Conservation (phyloP, 371 early-diverging fungal genomes). For the Fennellomyces sp. region DNA sequence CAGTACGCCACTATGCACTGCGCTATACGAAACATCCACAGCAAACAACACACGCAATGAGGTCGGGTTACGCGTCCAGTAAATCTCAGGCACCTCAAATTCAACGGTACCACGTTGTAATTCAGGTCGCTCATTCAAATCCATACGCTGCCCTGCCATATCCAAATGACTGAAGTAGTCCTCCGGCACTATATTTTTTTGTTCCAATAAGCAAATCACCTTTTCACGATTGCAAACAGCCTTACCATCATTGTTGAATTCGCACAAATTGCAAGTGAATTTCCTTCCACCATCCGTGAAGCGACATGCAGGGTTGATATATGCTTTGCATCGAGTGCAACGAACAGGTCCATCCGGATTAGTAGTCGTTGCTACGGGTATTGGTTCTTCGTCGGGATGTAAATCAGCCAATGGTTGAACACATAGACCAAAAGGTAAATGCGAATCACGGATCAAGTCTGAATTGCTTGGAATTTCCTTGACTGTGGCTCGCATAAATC, state of each 20-base stretch:
- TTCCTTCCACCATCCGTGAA: constrained; percentile 90
- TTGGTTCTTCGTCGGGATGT: constrained; percentile 68
- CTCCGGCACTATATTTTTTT: constrained; percentile 77
- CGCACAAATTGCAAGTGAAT: constrained; percentile 93
- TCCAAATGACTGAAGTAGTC: constrained; percentile 94
- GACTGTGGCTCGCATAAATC: constrained; percentile 88
- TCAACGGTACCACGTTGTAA: constrained; percentile 88
- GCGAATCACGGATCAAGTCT: constrained; percentile 74
- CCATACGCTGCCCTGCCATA: constrained; percentile 87
- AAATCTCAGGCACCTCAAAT: constrained; percentile 84
- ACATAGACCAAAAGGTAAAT: constrained; percentile 85
- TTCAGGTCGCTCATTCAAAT: constrained; percentile 88
- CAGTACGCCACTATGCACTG: constrained; percentile 86
- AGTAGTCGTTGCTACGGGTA: constrained; percentile 16
- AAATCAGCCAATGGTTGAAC: constrained; percentile 92
- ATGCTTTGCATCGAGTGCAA: constrained; percentile 92
- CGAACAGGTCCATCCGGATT: constrained; percentile 80
- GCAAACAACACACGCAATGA: constrained; percentile 86
- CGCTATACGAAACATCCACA: constrained; percentile 89
- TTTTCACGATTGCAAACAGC: no score
- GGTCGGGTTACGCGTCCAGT: constrained; percentile 66
- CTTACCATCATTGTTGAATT: constrained; percentile 79
- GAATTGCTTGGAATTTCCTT: constrained; percentile 81
- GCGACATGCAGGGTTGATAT: constrained; percentile 88
- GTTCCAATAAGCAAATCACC: no score